phyloP scores from a whole-genome alignment of 2,329 filamentous ascomycete genomes.

The Xylariaceae sp. region DNA sequence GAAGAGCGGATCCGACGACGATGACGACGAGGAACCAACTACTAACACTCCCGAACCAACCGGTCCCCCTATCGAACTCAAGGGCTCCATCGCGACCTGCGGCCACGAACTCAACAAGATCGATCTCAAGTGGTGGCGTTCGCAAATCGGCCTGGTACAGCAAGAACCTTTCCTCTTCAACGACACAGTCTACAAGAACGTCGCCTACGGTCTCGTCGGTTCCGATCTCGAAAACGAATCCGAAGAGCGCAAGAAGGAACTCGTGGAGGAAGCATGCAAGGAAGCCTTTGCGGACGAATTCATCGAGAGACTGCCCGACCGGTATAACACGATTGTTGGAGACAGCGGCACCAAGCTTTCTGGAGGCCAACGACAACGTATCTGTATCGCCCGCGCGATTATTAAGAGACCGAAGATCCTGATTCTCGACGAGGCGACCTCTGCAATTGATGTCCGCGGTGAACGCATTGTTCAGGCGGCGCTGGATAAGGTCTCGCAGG shows the following conservation, averaged over 20 bases:
- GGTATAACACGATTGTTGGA: constrained; percentile 69
- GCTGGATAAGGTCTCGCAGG: constrained; percentile 54
- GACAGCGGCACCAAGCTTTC: constrained; percentile 73
- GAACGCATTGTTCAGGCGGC: constrained; percentile 60
- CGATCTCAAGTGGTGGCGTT: constrained; percentile 59
- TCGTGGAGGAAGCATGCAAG: constrained; percentile 59
- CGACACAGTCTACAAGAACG: constrained; percentile 58
- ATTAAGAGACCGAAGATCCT: constrained; percentile 65
- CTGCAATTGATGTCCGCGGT: constrained; percentile 52
- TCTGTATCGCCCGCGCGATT: constrained; percentile 72
- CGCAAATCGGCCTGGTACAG: constrained; percentile 60
- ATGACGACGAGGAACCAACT: constrained; percentile 24
- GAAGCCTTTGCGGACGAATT: constrained; percentile 68
- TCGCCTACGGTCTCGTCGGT: constrained; percentile 53
- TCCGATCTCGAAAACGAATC: constrained; percentile 48
- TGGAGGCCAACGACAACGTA: constrained; percentile 79
- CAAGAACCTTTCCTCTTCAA: constrained; percentile 67
- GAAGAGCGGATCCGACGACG: constrained; percentile 26
- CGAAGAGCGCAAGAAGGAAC: constrained; percentile 50
- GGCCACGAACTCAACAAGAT: constrained; percentile 51
- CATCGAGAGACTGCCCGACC: constrained; percentile 57
- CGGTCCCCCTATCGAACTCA: constrained; percentile 42
- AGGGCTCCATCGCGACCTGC: constrained; percentile 50
- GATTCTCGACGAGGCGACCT: constrained; percentile 73
- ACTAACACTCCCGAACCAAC: constrained; percentile 30